phyloP scores from a whole-genome alignment of 768 basidiomycete genomes.

The Suillus variegatus region DNA sequence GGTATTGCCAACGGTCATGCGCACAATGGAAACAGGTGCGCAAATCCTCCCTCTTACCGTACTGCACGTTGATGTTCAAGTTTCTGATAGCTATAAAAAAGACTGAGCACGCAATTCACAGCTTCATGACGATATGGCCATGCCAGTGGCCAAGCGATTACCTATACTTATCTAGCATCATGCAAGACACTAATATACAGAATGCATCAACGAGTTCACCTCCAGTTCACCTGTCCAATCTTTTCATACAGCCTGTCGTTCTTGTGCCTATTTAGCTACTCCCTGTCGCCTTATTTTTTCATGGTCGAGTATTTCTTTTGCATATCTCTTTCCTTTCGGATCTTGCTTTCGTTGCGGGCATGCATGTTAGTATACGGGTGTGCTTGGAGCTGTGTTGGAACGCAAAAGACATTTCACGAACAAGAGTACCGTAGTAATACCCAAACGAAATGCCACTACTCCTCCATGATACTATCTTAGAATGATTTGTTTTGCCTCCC shows the following conservation, averaged over 20 bases:
- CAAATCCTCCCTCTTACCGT: not conserved
- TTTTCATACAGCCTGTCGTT: constrained; percentile 14
- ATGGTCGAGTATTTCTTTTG: constrained; percentile 18
- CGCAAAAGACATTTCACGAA: constrained; percentile 7
- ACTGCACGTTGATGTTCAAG: constrained; percentile 5
- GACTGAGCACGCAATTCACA: constrained; percentile 27
- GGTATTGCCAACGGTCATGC: constrained; percentile 46
- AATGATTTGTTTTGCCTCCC: not conserved
- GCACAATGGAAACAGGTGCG: constrained; percentile 34
- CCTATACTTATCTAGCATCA: constrained; percentile 18
- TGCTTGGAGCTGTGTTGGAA: constrained; percentile 8
- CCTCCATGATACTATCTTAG: not conserved
- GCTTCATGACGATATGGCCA: constrained; percentile 3
- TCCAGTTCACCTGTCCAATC: constrained; percentile 13
- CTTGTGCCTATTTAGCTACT: constrained; percentile 16
- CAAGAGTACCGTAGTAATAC: constrained; percentile 11
- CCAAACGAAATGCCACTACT: constrained; percentile 6
- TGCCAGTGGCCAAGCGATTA: constrained; percentile 1
- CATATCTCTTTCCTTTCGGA: constrained; percentile 18
- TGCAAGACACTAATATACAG: constrained; percentile 11
- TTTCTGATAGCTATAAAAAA: constrained; percentile 31
- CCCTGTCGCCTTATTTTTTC: constrained; percentile 16
- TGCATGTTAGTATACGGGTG: constrained; percentile 3
- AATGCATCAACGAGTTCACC: constrained; percentile 3
- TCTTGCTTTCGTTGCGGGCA: constrained; percentile 18